Base-by-base conservation (phyloP, 2,329 filamentous ascomycete genomes). In the Botrytis hyacinthi region DNA sequence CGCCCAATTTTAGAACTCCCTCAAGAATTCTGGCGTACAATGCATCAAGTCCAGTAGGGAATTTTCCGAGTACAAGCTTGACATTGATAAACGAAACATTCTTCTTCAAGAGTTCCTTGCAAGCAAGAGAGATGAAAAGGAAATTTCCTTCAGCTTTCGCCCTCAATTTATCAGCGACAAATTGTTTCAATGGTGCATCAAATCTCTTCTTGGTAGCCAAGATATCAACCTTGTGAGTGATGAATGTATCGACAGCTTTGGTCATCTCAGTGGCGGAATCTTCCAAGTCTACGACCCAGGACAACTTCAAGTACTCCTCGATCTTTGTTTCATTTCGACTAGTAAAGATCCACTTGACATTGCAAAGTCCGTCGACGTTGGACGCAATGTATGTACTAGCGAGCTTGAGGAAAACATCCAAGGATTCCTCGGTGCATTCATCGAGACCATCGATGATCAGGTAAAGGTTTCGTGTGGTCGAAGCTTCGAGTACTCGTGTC, bases 321-420 rank as follows among this genome's bases (percentile, higher is more conserved):
- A 73, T 73, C 42, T 22, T 70, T 2, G 71, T 73, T 42, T 73
- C 71, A 4, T 73, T 70, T 32, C 65, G 66, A 65, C 71, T 73
- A n/a, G 71, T 73, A 4, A 73, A 73, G 20, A 73, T 73, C 66
- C 71, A 73, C 29, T 73, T 73, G 16, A 73, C 66, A n/a, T 73
- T 73, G 66, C 71, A 73, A n/a, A 70, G 57, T 22, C 65, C 66
- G 51, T 73, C 71, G 1, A 20, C 66, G 26, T 70, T 70, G 20
- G 59, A 51, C 35, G 71, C 32, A 57, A 73, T 70, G 16, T 70
- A 70, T 51, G 66, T 44, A 22, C 71, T 73, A 0, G 71, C 65
- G 42, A 73, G 66, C 54, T 70, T 70, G 0, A 73, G 62, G 66
- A 70, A 73, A 20, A 44, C n/a, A 6, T 73, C 66, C 18, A 73